Conservation (phyloP, 2,329 filamentous ascomycete species). For the Paracamarosporium sp. region DNA sequence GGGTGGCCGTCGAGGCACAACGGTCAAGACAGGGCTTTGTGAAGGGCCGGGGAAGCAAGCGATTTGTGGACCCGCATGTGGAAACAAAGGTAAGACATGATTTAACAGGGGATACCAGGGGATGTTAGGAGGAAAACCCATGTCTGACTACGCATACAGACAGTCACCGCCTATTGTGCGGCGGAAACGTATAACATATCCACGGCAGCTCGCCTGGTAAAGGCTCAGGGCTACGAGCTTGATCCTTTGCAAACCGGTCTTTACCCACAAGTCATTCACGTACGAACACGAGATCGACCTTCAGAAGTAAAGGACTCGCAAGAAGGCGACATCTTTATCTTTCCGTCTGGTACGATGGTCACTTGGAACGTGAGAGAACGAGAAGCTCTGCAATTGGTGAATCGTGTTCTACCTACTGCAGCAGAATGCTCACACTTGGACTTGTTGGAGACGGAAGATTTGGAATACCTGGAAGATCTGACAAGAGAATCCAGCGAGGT, state of each 20-base stretch:
- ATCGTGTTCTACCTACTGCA: constrained; percentile 75
- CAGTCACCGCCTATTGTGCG: constrained; percentile 70
- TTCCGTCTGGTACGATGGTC: constrained; percentile 91
- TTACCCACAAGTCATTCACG: constrained; percentile 70
- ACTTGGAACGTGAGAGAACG: constrained; percentile 86
- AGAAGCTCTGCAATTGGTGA: constrained; percentile 62
- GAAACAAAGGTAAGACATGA: constrained; percentile 49
- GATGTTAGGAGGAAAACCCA: neutral
- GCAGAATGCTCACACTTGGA: constrained; percentile 76
- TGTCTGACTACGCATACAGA: constrained; percentile 37
- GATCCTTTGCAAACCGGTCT: constrained; percentile 68
- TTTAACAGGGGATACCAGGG: neutral
- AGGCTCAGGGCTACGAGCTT: constrained; percentile 65
- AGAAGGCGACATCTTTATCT: constrained; percentile 88
- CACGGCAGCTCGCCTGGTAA: constrained; percentile 63
- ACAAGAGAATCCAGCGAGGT: constrained; percentile 77
- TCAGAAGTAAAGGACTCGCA: constrained; percentile 56
- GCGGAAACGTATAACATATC: constrained; percentile 71
- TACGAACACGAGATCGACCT: constrained; percentile 53
- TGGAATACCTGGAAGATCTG: constrained; percentile 83
- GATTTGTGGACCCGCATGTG: constrained; percentile 55
- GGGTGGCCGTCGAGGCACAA: constrained; percentile 88
- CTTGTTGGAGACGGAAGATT: constrained; percentile 82
- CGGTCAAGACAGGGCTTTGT: constrained; percentile 59
- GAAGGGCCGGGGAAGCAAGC: constrained; percentile 52